Conservation (phyloP, 108 stramenopile genomes). For the Cyclotella cryptica region DNA sequence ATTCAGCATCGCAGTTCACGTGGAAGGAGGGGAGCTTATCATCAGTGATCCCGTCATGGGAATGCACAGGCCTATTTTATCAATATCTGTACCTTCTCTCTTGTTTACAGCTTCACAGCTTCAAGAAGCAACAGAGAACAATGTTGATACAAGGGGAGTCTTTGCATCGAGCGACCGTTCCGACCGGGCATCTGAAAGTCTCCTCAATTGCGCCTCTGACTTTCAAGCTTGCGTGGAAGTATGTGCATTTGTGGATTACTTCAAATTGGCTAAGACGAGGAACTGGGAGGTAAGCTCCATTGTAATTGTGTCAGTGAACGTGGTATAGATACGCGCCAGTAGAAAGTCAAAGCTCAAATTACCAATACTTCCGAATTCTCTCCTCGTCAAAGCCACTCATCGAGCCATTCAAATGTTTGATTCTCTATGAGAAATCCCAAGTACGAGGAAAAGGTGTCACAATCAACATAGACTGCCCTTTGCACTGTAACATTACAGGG, state of each 20-base stretch:
- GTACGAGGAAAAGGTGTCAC: slow-evolving; percentile 75
- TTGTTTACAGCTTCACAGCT: slow-evolving; percentile 65
- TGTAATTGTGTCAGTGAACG: neutral
- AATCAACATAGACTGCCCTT: slow-evolving; percentile 70
- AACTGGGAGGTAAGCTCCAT: slow-evolving; percentile 75
- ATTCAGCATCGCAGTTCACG: slow-evolving; percentile 58
- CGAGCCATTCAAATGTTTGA: slow-evolving; percentile 80
- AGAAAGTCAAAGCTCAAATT: no score
- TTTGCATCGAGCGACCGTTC: slow-evolving; percentile 24
- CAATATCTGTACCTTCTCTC: slow-evolving; percentile 56
- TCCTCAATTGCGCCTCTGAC: slow-evolving; percentile 7
- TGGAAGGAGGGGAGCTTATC: slow-evolving; percentile 66
- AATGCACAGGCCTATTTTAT: slow-evolving; percentile 61
- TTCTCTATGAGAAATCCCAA: slow-evolving; percentile 70
- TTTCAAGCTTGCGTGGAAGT: slow-evolving; percentile 38
- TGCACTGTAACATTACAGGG: slow-evolving; percentile 89
- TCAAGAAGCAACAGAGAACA: slow-evolving; percentile 24
- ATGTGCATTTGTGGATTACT: slow-evolving; percentile 89
- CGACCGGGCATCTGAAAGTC: neutral
- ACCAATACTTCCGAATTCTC: no score
- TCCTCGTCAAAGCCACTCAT: slow-evolving; percentile 67
- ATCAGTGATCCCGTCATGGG: slow-evolving; percentile 84
- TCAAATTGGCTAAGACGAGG: slow-evolving; percentile 90
- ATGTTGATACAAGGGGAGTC: slow-evolving; percentile 15
- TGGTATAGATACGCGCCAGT: no score